Base-by-base conservation (phyloP, 495 filamentous ascomycete species). In the Entonaema liquescens region DNA sequence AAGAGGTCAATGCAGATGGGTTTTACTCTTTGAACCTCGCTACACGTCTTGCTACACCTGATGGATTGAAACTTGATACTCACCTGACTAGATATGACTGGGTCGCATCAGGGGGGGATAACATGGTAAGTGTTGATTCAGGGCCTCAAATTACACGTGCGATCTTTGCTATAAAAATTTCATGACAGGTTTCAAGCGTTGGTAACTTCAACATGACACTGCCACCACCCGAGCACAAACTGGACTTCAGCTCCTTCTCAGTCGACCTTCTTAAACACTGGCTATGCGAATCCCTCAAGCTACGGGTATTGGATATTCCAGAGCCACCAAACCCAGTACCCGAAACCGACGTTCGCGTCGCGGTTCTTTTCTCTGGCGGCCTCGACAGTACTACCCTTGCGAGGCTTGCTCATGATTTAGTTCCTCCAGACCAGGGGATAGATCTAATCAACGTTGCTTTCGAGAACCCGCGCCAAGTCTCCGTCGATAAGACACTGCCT, bases 381-480 rank as follows among this genome's bases (percentile, higher is more conserved):
- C 83, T 99, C 8, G 95, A 99, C 77, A 98, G 95, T 77, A 94
- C 94, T 2, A 79, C 97, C 0, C 83, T 99, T 26, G 95, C 96
- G 12, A 85, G 94, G 56, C 77, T 98, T 25, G 81, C 86, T n/a
- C 94, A 98, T 71, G 91, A 97, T 28, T 79, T 93, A 23, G 77
- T 97, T 8, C 91, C 93, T 0, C 23, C 74, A 2, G 76, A 83
- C 5, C 88, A 95, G 66, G 80, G 82, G 5, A 91, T 99, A 65
- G 94, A 98, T 74, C 85, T 99, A 0, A 85, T 98, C 19, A 99
- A 99, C 70, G 94, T 99, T 47, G 95, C 94, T 0, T 99, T 99
- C 71, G 92, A 99, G 76, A 99, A 99, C 73, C 93, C 93, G 0
- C 87, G 95, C 21, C 88, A 69, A 33, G 67, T 70, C 13, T 62